Base-by-base conservation (phyloP, 257 asterid genomes). In the Capsicum rhomboideum region DNA sequence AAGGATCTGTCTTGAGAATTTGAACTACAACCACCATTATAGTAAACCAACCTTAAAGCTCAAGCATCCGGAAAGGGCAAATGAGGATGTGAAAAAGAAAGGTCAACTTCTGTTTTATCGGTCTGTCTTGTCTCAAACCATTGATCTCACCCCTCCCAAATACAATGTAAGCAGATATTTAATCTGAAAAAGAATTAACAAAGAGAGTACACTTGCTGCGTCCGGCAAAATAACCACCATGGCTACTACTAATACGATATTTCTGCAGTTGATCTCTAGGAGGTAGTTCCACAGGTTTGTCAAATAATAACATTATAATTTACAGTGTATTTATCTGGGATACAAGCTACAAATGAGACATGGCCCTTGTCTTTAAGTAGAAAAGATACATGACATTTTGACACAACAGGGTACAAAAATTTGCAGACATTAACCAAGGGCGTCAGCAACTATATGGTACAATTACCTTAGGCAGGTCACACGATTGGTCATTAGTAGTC, bases 401-500 rank as follows among this genome's bases (percentile, higher is more conserved):
- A 84, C 63, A 42, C 83, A 77, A 79, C 86, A 63, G 54, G 71
- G 83, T 83, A 79, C 64, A 81, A 83, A 66, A 86, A 40, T 4
- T 28, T 79, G 82, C 83, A n/a, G 78, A 49, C 71, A 68, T 11
- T 44, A 71, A 86, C 49, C 83, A 64, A 69, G 87, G 87, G 55
- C 85, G 75, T 16, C 40, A 82, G 72, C 58, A 83, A 85, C 89
- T 82, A 72, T 85, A 85, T 85, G 71, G 84, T 85, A 88, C 87
- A 88, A 69, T 84, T 69, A 49, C 83, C 87, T 56, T 37, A 8
- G 52, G 82, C 78, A 18, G 56, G 26, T 82, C 59, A 31, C 56
- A 75, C 63, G 74, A 63, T 52, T 31, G n/a, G 59, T 79, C 79
- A 54, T 92, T 87, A 93, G 90, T 85, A 92, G 85, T 93, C 93